Percentiles rank a stretch among this genome's conserved stretches.
Conservation (phyloP, 768 basidiomycete species). For the Flagelloscypha sp. region DNA sequence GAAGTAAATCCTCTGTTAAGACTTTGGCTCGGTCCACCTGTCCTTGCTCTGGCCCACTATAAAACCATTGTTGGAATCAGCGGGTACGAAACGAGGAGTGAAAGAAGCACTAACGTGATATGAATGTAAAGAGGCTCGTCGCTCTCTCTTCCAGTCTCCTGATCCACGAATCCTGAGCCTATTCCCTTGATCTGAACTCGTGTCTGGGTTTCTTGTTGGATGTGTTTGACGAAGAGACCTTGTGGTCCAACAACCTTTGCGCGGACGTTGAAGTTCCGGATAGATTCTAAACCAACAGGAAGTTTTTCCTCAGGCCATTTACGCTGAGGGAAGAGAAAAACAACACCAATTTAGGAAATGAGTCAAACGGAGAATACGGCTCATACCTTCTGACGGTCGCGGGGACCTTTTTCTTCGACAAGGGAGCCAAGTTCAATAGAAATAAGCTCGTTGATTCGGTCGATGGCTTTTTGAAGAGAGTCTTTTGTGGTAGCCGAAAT, state of each 20-base stretch:
- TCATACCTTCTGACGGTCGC: conserved; percentile 55
- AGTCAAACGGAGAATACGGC: conserved; percentile 4
- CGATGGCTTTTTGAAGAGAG: conserved; percentile 55
- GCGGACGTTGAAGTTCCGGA: conserved; percentile 94
- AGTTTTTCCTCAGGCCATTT: conserved; percentile 99
- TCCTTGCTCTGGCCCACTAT: conserved; percentile 72
- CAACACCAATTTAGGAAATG: not conserved
- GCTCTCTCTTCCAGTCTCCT: conserved; percentile 79
- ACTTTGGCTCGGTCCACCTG: conserved; percentile 84
- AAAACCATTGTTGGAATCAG: not conserved
- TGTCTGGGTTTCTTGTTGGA: conserved; percentile 92
- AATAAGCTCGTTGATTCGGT: conserved; percentile 67
- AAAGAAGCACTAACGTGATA: conserved; percentile 50
- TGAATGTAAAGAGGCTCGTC: conserved; percentile 90
- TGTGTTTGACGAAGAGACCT: conserved; percentile 98
- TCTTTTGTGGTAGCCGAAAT: conserved; percentile 72
- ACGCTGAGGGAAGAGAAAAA: conserved; percentile 35
- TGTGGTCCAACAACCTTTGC: conserved; percentile 96
- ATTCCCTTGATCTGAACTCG: conserved; percentile 95
- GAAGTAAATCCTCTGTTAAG: conserved; percentile 80
- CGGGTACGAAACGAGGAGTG: conserved; percentile 9
- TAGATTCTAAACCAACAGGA: conserved; percentile 77
- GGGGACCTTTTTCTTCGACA: conserved; percentile 71
- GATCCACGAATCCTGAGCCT: conserved; percentile 92
- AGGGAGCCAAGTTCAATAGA: conserved; percentile 69